A percentile compares a stretch with the other conserved stretches of the same genome.
These are phyloP conservation scores for Heimioporus sp. DNA, from an alignment of 768 basidiomycete species.

Conservation along the genomic window DNA sequence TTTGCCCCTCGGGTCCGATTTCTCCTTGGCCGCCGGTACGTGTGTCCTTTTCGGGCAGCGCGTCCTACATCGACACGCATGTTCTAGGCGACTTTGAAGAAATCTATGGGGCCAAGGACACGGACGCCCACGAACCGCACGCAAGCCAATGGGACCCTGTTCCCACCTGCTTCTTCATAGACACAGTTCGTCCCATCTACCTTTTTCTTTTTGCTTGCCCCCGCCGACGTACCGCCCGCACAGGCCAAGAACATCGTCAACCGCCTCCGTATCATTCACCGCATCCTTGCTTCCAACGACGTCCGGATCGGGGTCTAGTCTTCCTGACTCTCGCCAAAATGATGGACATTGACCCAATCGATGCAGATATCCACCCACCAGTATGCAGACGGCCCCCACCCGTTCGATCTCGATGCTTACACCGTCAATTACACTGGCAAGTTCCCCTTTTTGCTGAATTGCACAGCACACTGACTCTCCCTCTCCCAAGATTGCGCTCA, in stretches of 20 bases:
- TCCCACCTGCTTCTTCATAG: conserved; percentile 95
- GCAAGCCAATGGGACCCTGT: conserved; percentile 84
- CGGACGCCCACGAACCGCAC: conserved; percentile 59
- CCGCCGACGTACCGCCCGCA: too few relatives aligned
- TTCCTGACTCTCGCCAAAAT: neutral
- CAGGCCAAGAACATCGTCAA: conserved; percentile 91
- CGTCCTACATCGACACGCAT: neutral
- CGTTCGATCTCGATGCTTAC: conserved; percentile 85
- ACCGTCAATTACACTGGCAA: conserved; percentile 74
- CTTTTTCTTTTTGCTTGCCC: too few relatives aligned
- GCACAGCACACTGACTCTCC: neutral
- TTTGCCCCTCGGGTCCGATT: conserved; percentile 61
- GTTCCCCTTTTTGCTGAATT: neutral
- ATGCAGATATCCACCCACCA: conserved; percentile 20
- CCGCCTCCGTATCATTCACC: conserved; percentile 85
- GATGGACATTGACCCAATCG: conserved; percentile 31
- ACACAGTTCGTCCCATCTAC: conserved; percentile 46
- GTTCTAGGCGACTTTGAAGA: conserved; percentile 85
- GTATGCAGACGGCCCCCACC: conserved; percentile 44
- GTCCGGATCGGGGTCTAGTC: conserved; percentile 85
- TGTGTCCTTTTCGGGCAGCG: neutral
- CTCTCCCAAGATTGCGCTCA: conserved; percentile 78
- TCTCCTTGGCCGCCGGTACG: conserved; percentile 84
- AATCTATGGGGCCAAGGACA: conserved; percentile 65
- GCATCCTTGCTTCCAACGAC: conserved; percentile 79